Evolutionary conservation across 2,329 filamentous ascomycete genomes (phyloP).

Genomic region (Ophiocordyceps unilateralis): DNA sequence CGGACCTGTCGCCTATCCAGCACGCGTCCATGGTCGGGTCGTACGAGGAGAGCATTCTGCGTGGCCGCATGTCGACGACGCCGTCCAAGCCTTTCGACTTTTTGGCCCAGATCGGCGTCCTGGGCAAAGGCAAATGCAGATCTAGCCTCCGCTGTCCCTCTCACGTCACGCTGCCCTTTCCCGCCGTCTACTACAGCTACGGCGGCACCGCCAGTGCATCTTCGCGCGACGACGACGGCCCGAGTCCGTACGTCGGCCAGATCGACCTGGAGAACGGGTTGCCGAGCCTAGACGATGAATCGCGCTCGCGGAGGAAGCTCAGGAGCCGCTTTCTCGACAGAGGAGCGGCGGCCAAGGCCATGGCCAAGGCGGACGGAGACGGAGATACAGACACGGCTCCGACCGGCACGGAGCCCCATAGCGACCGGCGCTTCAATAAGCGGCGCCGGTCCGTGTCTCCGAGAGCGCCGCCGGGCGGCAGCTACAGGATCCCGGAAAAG

Average conservation of each 20-base stretch:
- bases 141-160: slow-evolving; percentile 68
- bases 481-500: slow-evolving; percentile 84
- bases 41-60: slow-evolving; percentile 90
- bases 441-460: slow-evolving; percentile 30
- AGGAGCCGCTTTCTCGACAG: slow-evolving; percentile 26
- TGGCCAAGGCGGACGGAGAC: slow-evolving; percentile 1
- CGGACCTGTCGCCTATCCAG: slow-evolving; percentile 61
- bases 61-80: slow-evolving; percentile 90
- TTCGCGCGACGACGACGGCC: slow-evolving; percentile 59
- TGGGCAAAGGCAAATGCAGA: slow-evolving; percentile 81
- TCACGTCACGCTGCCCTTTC: slow-evolving; percentile 80
- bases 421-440: background rate
- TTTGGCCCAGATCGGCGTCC: slow-evolving; percentile 82
- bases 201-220: slow-evolving; percentile 46
- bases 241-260: slow-evolving; percentile 88
- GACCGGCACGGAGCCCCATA: background rate
- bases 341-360: slow-evolving; percentile 6
- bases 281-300: slow-evolving; percentile 29
- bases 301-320: slow-evolving; percentile 28
- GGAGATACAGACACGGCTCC: slow-evolving; percentile 1
- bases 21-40: slow-evolving; percentile 95
- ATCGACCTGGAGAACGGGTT: slow-evolving; percentile 80
- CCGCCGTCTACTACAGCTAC: slow-evolving; percentile 93
- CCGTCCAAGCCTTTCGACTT: slow-evolving; percentile 89
- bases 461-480: slow-evolving; percentile 60